Base-by-base conservation (phyloP, 192 early-diverging fungal genomes). In the Coemansia sp. region DNA sequence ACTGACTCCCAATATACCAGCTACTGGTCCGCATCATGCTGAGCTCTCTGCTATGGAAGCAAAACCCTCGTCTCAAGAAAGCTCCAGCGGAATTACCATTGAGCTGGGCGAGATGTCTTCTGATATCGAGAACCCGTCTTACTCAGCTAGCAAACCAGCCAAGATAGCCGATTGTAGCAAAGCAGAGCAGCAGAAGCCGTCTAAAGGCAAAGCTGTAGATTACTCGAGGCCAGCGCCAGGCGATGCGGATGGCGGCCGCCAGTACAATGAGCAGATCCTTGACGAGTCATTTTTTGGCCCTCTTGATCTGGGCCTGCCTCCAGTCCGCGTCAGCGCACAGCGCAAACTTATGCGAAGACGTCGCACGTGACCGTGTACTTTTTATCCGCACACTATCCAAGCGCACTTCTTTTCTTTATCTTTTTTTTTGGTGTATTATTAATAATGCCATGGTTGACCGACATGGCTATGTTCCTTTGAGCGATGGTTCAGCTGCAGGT, bases 271-370 rank as follows among this genome's bases (percentile, higher is more conserved):
- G 3, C 43, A 58, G 37, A 50, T 78, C 11, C 48, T 78, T 38
- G 42, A 54, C 39, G 68, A 71, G 48, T 68, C 64, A 17, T 64
- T 71, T 44, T 70, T 78, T 58, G 68, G 69, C 14, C 75, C 75
- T 23, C 57, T 71, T 37, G 69, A 67, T 39, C 64, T 78, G 15
- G 75, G 75, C 5, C 50, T 78, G 47, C 69, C 69, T 40, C 75
- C 75, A 10, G 55, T 78, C n/a, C 64, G 58, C 38, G 62, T 68
- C 53, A 78, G 75, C 37, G 42, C 69, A 9, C 64, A 78, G 56
- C 75, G 67, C 28, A 41, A 54, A 11, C 60, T 78, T 23, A 61
- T 78, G 67, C 59, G 69, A 26, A 58, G 69, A 41, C 53, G 53
- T 8, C 51, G 43, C 42, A 14, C 49, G 49, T 51, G 49, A 51